phyloP scores from a whole-genome alignment of 2,329 filamentous ascomycete species.

The Huntiella decipiens region DNA sequence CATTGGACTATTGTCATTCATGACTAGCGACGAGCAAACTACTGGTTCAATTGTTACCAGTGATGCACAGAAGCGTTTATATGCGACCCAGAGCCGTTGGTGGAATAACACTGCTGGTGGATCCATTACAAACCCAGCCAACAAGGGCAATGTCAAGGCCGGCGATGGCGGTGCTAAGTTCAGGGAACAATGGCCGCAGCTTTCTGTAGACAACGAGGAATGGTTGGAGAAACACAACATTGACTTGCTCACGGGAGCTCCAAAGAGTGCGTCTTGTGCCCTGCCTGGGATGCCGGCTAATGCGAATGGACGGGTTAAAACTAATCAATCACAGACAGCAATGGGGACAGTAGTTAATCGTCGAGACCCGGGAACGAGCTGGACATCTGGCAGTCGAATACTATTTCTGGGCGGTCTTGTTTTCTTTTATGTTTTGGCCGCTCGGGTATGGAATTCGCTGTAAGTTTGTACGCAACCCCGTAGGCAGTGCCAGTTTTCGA shows the following conservation, averaged over 20 bases:
- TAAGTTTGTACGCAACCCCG: neutral
- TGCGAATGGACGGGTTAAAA: constrained; percentile 6
- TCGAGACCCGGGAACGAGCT: constrained; percentile 63
- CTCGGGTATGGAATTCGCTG: constrained; percentile 38
- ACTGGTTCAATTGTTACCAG: constrained; percentile 71
- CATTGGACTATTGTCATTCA: constrained; percentile 85
- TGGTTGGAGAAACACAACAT: constrained; percentile 78
- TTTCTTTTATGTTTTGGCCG: constrained; percentile 68
- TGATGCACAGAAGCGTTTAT: constrained; percentile 56
- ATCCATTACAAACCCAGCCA: constrained; percentile 36
- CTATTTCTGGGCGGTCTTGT: constrained; percentile 50
- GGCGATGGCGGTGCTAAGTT: constrained; percentile 91
- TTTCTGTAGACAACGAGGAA: constrained; percentile 75
- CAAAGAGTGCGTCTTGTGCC: constrained; percentile 18
- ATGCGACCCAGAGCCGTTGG: constrained; percentile 67
- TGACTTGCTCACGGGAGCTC: constrained; percentile 56
- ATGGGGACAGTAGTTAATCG: constrained; percentile 54
- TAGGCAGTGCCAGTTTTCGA: too few relatives aligned
- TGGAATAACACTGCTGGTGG: constrained; percentile 94
- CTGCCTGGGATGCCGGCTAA: constrained; percentile 26
- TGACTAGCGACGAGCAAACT: constrained; percentile 98
- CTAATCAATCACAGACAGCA: constrained; percentile 40
- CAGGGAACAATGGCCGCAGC: constrained; percentile 68
- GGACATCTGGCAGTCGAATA: constrained; percentile 64
- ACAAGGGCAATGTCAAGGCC: constrained; percentile 67